Base-by-base conservation (phyloP, 345 rosid species). In the Citrus medica region DNA sequence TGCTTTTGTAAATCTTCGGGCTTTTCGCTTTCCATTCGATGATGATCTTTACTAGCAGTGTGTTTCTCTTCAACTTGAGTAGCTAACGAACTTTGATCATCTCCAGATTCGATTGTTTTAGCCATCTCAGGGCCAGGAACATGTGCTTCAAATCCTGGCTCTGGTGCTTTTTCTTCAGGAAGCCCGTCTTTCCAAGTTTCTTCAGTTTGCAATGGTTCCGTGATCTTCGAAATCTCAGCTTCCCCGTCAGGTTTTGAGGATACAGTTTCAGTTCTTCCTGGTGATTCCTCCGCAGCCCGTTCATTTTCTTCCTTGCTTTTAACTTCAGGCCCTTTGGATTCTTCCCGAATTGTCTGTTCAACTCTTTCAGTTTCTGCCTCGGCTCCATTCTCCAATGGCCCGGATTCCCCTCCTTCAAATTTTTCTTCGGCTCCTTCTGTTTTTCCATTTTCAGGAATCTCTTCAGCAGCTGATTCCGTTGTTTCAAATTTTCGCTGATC, bases 321-420 rank as follows among this genome's bases (percentile, higher is more conserved):
- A 17, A 33, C 46, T 71, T 66, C 33, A 63, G 74, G 69, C 22
- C 60, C 71, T 32, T 69, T 35, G 14, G 74, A 24, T 78, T 80
- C 71, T 42, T 55, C 76, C 68, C 19, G 9, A 21, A 32, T 14
- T 9, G 38, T 22, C 65, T 58, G 74, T 66, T 32, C 32, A 14
- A 27, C 72, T 55, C 64, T 61, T 76, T 78, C 84, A 69, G 79
- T 79, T 62, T 77, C 82, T 74, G 72, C 22, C 17, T 76, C 79
- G 66, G 67, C 9, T 19, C 27, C 79, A 59, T 22, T 67, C 27
- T 56, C 13, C 12, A 4, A 5, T 64, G 38, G 22, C 65, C 22
- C 7, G 22, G n/a, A 37, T 30, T 76, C 81, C 16, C 10, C 78
- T 67, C 64, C 68, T 30, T 72, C 79, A 51, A 28, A 51, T 55